These are phyloP conservation scores for Trypanosoma avium DNA, from an alignment of 208 protist species.

Conservation along the genomic window DNA sequence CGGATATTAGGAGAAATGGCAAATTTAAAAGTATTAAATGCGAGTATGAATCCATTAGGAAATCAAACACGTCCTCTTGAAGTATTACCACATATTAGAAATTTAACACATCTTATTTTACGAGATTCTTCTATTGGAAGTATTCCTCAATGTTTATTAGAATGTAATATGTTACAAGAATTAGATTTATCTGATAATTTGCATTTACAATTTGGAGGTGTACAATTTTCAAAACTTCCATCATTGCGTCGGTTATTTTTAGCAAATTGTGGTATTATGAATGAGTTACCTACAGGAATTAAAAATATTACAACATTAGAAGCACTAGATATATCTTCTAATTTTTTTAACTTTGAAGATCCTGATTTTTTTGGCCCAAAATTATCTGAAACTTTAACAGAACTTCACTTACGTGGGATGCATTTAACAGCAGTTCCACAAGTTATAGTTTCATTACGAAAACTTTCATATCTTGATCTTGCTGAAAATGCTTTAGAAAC, in stretches of 20 bases:
- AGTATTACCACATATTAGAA: slow-evolving; percentile 43
- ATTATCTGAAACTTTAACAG: slow-evolving; percentile 54
- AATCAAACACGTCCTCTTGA: slow-evolving; percentile 37
- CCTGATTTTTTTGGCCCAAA: slow-evolving; percentile 68
- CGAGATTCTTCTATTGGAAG: slow-evolving; percentile 49
- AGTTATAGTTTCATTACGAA: slow-evolving; percentile 56
- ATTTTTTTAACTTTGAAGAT: slow-evolving; percentile 66
- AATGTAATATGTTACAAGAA: slow-evolving; percentile 48
- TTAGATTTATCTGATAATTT: slow-evolving; percentile 82
- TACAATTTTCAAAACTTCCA: slow-evolving; percentile 41
- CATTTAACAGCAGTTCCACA: slow-evolving; percentile 67
- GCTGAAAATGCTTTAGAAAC: slow-evolving; percentile 81
- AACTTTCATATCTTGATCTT: slow-evolving; percentile 66
- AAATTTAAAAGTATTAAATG: slow-evolving; percentile 57
- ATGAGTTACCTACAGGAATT: slow-evolving; percentile 59
- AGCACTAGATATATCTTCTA: slow-evolving; percentile 78
- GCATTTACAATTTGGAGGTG: slow-evolving; percentile 43
- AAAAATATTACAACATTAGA: slow-evolving; percentile 42
- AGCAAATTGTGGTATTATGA: slow-evolving; percentile 63
- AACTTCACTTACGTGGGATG: slow-evolving; percentile 67
- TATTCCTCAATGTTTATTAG: slow-evolving; percentile 48
- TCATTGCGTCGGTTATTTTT: slow-evolving; percentile 54
- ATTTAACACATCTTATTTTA: slow-evolving; percentile 49
- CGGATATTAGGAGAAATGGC: slow-evolving; percentile 53
- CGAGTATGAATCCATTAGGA: slow-evolving; percentile 71